Evolutionary conservation across 495 filamentous ascomycete genomes (phyloP).

Genomic region (Elaphomyces granulatus): DNA sequence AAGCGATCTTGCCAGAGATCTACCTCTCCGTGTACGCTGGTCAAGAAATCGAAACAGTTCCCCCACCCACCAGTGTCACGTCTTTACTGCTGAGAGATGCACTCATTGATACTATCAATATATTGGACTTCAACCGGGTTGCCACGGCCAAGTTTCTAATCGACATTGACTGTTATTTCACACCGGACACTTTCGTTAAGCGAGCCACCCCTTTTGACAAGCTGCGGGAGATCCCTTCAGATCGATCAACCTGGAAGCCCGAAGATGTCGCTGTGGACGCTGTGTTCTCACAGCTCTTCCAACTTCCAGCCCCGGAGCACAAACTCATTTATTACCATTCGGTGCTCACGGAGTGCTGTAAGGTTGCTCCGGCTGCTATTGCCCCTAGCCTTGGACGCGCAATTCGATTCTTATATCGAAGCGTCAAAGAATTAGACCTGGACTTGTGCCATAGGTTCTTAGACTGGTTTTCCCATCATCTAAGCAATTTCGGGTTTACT

Average conservation of each 20-base stretch:
- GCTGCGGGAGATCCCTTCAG: constrained; percentile 51
- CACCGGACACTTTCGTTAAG: constrained; percentile 76
- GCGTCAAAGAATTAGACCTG: constrained; percentile 65
- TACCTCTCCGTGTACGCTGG: constrained; percentile 84
- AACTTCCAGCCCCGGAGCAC: constrained; percentile 75
- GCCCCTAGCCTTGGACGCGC: constrained; percentile 90
- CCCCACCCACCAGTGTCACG: constrained; percentile 56
- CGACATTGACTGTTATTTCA: constrained; percentile 89
- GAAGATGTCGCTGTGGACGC: constrained; percentile 97
- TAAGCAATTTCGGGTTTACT: constrained; percentile 98
- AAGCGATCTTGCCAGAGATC: constrained; percentile 75
- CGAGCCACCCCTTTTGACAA: constrained; percentile 84
- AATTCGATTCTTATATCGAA: constrained; percentile 79
- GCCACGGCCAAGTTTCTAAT: constrained; percentile 78
- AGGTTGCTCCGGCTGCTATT: constrained; percentile 86
- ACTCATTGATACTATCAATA: constrained; percentile 86
- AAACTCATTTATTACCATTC: constrained; percentile 95
- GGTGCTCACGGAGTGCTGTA: constrained; percentile 86
- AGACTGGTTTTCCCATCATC: constrained; percentile 96
- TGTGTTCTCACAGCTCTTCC: constrained; percentile 87
- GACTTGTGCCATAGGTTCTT: constrained; percentile 79
- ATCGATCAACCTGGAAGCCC: constrained; percentile 81
- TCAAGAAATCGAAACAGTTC: constrained; percentile 87
- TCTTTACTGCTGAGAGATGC: constrained; percentile 72
- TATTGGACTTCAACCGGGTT: constrained; percentile 82